Percentiles rank a stretch among this genome's conserved stretches.
Evolutionary conservation across 2,329 filamentous ascomycete genomes (phyloP).

Genomic region (Pseudocercospora cruenta): DNA sequence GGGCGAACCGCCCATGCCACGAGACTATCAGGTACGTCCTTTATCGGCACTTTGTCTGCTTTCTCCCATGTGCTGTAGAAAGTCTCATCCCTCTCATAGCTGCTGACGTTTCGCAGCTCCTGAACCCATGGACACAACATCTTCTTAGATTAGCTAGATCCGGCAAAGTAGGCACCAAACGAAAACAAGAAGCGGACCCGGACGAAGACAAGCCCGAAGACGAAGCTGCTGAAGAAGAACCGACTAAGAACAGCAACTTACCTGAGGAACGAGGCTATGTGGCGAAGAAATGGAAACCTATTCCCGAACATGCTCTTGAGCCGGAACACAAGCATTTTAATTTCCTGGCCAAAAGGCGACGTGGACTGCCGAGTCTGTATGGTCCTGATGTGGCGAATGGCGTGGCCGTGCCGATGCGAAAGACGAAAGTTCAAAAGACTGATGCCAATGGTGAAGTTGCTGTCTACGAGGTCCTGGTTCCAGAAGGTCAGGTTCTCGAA

Average conservation of each 20-base stretch:
- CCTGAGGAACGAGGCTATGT: slow-evolving; percentile 53
- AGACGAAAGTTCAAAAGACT: slow-evolving; percentile 76
- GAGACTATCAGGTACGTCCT: slow-evolving; percentile 64
- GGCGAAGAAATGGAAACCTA: slow-evolving; percentile 60
- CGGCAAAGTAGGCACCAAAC: slow-evolving; percentile 64
- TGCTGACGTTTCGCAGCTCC: slow-evolving; percentile 46
- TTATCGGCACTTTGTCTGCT: background rate
- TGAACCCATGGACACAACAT: slow-evolving; percentile 79
- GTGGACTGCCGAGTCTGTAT: slow-evolving; percentile 60
- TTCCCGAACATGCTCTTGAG: slow-evolving; percentile 61
- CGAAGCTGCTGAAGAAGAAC: slow-evolving; percentile 43
- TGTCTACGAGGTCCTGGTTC: slow-evolving; percentile 80
- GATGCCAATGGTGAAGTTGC: slow-evolving; percentile 76
- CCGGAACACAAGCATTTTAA: slow-evolving; percentile 57
- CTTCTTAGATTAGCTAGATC: slow-evolving; percentile 77
- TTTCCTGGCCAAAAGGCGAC: slow-evolving; percentile 64
- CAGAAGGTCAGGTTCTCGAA: slow-evolving; percentile 76
- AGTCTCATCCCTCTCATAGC: background rate
- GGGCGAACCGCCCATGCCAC: slow-evolving; percentile 85
- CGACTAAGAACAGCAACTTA: slow-evolving; percentile 41
- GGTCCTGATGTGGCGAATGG: slow-evolving; percentile 38
- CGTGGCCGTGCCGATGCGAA: slow-evolving; percentile 61
- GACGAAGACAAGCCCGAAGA: slow-evolving; percentile 62
- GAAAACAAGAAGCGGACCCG: slow-evolving; percentile 58
- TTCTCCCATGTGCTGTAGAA: background rate